These are phyloP conservation scores for Amaranthus cruentus DNA, from an alignment of 148 eudicot species.

Conservation along the genomic window DNA sequence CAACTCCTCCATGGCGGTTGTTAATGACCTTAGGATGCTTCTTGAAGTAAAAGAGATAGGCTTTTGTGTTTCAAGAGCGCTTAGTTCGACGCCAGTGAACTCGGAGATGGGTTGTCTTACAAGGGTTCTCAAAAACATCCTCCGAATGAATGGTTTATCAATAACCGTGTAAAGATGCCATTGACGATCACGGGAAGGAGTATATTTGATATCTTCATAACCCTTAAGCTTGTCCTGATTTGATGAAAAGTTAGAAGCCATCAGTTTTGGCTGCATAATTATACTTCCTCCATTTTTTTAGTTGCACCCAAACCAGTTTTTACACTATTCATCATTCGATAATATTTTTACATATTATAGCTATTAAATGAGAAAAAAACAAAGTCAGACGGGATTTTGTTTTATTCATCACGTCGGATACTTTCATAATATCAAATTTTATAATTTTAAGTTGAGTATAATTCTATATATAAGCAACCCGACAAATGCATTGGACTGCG, in stretches of 20 bases:
- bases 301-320: too few species aligned
- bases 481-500: too few species aligned
- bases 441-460: too few species aligned
- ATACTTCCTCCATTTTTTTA: background rate
- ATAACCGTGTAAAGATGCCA: constrained; percentile 91
- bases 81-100: constrained; percentile 56
- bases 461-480: too few species aligned
- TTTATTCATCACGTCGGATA: too few species aligned
- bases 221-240: constrained; percentile 88
- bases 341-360: too few species aligned
- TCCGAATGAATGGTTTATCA: constrained; percentile 75
- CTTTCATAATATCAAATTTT: too few species aligned
- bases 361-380: too few species aligned
- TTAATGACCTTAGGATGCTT: constrained; percentile 89
- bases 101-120: constrained; percentile 81
- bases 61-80: constrained; percentile 36
- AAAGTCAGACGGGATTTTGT: too few species aligned
- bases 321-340: too few species aligned
- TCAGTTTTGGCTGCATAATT: constrained; percentile 8
- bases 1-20: constrained; percentile 90
- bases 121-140: constrained; percentile 93
- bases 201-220: constrained; percentile 69
- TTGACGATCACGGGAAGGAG: constrained; percentile 94
- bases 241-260: constrained; percentile 13
- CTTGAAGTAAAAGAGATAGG: constrained; percentile 70